Percentiles rank a stretch among this genome's conserved stretches.
These are phyloP conservation scores for Boletus rubroflammeus DNA, from an alignment of 768 basidiomycete species.

Conservation along the genomic window DNA sequence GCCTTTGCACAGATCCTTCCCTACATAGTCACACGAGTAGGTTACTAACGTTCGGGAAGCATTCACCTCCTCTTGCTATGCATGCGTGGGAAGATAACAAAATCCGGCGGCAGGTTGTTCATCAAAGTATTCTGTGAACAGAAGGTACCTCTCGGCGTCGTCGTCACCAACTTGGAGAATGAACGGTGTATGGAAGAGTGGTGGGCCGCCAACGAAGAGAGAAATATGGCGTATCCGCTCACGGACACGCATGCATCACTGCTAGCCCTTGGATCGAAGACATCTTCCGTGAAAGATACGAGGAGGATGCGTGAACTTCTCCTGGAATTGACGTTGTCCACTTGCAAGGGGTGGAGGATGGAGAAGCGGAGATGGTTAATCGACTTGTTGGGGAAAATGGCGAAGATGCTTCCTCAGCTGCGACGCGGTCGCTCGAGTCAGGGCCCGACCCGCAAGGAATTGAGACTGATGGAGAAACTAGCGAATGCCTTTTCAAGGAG, in stretches of 20 bases:
- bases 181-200: constrained; percentile 34
- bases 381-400: constrained; percentile 20
- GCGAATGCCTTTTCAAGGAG: constrained; percentile 9
- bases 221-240: constrained; percentile 25
- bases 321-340: constrained; percentile 1
- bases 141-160: constrained; percentile 37
- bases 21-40: too few species aligned
- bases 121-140: constrained; percentile 36
- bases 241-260: constrained; percentile 41
- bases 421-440: background rate
- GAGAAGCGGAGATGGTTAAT: constrained; percentile 17
- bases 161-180: constrained; percentile 39
- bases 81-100: constrained; percentile 38
- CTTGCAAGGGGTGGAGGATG: constrained; percentile 14
- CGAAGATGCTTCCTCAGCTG: constrained; percentile 14
- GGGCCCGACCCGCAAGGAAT: constrained; percentile 2
- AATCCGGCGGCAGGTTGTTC: constrained; percentile 34
- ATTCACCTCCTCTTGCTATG: constrained; percentile 39
- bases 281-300: constrained; percentile 26
- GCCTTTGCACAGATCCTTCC: too few species aligned
- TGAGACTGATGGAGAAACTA: constrained; percentile 14
- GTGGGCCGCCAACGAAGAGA: constrained; percentile 36
- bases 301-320: constrained; percentile 22
- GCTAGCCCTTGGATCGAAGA: constrained; percentile 26
- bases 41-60: constrained; percentile 31